Evolutionary conservation across 306 rosid species (phyloP).

Genomic region (Lupinus albus): DNA sequence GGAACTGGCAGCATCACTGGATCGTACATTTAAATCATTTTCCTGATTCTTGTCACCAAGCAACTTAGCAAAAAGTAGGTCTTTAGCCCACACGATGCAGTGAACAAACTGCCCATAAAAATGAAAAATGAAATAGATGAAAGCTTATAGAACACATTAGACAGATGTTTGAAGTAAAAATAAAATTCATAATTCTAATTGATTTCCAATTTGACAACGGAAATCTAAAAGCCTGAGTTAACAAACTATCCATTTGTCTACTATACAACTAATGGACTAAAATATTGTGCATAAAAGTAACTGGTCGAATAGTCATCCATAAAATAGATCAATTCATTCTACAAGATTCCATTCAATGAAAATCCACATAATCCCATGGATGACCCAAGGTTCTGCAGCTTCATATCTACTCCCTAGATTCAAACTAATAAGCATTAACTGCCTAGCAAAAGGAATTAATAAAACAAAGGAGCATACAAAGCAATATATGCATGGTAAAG

Average conservation of each 20-base stretch:
- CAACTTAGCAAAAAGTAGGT: conserved; percentile 85
- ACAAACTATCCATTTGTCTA: conserved; percentile 1
- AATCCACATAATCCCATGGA: neutral
- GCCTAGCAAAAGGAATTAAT: conserved; percentile 20
- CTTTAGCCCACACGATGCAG: conserved; percentile 99
- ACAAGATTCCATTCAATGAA: neutral
- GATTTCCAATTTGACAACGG: conserved; percentile 5
- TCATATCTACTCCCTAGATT: conserved; percentile 25
- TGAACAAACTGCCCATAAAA: conserved; percentile 76
- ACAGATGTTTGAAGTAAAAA: conserved; percentile 18
- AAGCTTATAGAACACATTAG: conserved; percentile 21
- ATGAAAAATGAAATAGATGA: neutral
- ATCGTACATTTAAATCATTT: conserved; percentile 86
- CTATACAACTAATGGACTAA: conserved; percentile 6
- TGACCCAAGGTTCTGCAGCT: neutral
- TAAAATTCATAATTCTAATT: neutral
- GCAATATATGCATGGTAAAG: neutral
- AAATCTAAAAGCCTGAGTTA: conserved; percentile 8
- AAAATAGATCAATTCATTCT: conserved; percentile 13
- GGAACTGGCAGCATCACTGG: conserved; percentile 82
- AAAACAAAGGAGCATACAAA: conserved; percentile 15
- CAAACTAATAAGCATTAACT: conserved; percentile 1
- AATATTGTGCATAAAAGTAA: conserved; percentile 10
- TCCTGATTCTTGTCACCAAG: conserved; percentile 94
- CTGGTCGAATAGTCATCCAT: conserved; percentile 7